Conservation (phyloP, 345 rosid species). For the Mercurialis annua region DNA sequence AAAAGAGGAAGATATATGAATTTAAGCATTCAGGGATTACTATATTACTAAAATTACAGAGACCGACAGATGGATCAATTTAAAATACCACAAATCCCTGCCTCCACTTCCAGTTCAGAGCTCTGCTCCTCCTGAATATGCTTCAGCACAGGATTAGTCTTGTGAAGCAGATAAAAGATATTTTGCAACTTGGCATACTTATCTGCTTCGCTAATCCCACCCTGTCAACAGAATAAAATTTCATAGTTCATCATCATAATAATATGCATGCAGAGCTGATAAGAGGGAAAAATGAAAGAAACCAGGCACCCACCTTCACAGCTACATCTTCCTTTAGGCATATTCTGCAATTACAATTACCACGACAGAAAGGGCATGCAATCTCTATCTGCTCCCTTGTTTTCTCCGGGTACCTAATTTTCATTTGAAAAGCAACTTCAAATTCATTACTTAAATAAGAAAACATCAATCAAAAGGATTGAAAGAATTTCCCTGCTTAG, state of each 20-base stretch:
- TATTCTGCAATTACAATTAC: slow-evolving; percentile 51
- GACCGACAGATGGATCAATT: background rate
- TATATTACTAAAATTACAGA: slow-evolving; percentile 9
- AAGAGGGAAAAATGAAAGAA: slow-evolving; percentile 12
- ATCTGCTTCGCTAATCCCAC: slow-evolving; percentile 29
- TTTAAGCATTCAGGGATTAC: slow-evolving; percentile 8
- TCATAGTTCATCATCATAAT: slow-evolving; percentile 14
- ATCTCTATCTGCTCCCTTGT: slow-evolving; percentile 35
- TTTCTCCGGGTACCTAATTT: slow-evolving; percentile 46
- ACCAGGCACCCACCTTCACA: slow-evolving; percentile 28
- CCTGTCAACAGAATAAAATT: slow-evolving; percentile 26
- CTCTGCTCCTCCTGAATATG: slow-evolving; percentile 46
- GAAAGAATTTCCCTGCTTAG: background rate
- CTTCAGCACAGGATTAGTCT: slow-evolving; percentile 43
- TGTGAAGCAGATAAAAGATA: slow-evolving; percentile 39
- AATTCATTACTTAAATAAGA: slow-evolving; percentile 12
- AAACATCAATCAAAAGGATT: slow-evolving; percentile 4
- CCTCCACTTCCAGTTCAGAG: slow-evolving; percentile 39
- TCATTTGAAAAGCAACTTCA: slow-evolving; percentile 19
- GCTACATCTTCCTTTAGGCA: slow-evolving; percentile 43
- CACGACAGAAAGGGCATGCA: slow-evolving; percentile 53
- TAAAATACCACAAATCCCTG: slow-evolving; percentile 34
- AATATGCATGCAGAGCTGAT: background rate
- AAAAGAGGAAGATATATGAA: slow-evolving; percentile 10
- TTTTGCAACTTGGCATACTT: slow-evolving; percentile 30